Evolutionary conservation across 2,329 filamentous ascomycete species (phyloP).

Genomic region (Fusarium udum): DNA sequence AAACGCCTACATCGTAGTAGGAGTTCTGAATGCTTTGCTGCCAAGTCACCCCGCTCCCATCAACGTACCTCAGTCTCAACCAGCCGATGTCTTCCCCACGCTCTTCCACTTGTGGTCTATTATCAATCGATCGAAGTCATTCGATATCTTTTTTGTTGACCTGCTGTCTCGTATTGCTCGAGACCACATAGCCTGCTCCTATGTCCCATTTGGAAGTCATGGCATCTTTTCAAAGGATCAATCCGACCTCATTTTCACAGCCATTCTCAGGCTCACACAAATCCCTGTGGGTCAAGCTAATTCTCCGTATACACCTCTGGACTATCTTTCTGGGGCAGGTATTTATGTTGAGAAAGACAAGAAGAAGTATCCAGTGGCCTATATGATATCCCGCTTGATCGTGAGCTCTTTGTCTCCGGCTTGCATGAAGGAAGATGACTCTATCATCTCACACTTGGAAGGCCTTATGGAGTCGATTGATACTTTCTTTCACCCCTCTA

Average conservation of each 20-base stretch:
- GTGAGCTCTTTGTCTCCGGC: conserved; percentile 90
- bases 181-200: conserved; percentile 78
- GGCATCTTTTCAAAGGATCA: conserved; percentile 94
- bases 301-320: conserved; percentile 88
- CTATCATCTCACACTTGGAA: conserved; percentile 85
- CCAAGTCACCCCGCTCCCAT: conserved; percentile 83
- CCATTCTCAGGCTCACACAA: conserved; percentile 86
- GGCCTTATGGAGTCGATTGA: conserved; percentile 94
- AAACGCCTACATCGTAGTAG: conserved; percentile 91
- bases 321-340: conserved; percentile 83
- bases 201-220: conserved; percentile 84
- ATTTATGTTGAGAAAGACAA: conserved; percentile 90
- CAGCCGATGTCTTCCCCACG: conserved; percentile 88
- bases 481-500: conserved; percentile 98
- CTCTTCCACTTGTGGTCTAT: conserved; percentile 98
- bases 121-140: conserved; percentile 85
- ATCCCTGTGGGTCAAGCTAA: conserved; percentile 97
- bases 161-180: conserved; percentile 86
- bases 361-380: conserved; percentile 90
- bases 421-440: conserved; percentile 79
- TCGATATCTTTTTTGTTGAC: conserved; percentile 89
- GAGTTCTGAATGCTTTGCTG: conserved; percentile 84
- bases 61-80: conserved; percentile 78
- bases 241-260: conserved; percentile 91
- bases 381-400: conserved; percentile 93